Conservation (phyloP, 2,329 filamentous ascomycete genomes). For the Pleoardoris graminearum region DNA sequence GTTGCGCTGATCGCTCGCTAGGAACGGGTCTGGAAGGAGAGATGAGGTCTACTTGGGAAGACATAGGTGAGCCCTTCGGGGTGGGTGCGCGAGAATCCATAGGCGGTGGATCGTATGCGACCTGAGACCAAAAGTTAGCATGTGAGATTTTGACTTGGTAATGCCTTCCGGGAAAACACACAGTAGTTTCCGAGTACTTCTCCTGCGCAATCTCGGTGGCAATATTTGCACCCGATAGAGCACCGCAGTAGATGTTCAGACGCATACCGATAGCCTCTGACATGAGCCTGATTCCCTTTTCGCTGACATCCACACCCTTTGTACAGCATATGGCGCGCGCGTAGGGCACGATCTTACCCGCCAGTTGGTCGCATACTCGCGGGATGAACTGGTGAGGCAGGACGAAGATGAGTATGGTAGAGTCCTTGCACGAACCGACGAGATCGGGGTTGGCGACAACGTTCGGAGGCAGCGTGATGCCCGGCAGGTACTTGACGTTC, state of each 20-base stretch:
- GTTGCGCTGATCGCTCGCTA: slow-evolving; percentile 65
- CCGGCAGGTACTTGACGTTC: slow-evolving; percentile 97
- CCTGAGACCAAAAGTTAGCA: slow-evolving; percentile 32
- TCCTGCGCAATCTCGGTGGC: slow-evolving; percentile 92
- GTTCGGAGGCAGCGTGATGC: slow-evolving; percentile 79
- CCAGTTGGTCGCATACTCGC: slow-evolving; percentile 79
- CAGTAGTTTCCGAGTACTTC: slow-evolving; percentile 94
- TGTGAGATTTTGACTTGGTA: too few relatives aligned
- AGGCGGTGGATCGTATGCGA: slow-evolving; percentile 90
- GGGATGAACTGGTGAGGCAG: slow-evolving; percentile 94
- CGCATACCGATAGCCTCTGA: slow-evolving; percentile 91
- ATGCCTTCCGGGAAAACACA: background rate
- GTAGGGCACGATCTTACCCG: slow-evolving; percentile 87
- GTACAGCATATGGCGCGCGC: slow-evolving; percentile 96
- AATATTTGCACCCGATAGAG: slow-evolving; percentile 94
- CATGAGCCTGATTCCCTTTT: slow-evolving; percentile 84
- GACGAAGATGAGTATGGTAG: slow-evolving; percentile 93
- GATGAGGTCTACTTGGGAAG: slow-evolving; percentile 56
- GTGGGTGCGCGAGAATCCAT: slow-evolving; percentile 82
- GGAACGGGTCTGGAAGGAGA: slow-evolving; percentile 57
- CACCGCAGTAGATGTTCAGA: slow-evolving; percentile 94
- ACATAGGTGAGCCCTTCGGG: slow-evolving; percentile 54
- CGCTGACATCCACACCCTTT: slow-evolving; percentile 93
- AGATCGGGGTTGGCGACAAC: slow-evolving; percentile 82
- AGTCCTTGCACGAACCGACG: slow-evolving; percentile 76